Evolutionary conservation across 345 rosid species (phyloP).

Genomic region (Anastatica hierochuntica): DNA sequence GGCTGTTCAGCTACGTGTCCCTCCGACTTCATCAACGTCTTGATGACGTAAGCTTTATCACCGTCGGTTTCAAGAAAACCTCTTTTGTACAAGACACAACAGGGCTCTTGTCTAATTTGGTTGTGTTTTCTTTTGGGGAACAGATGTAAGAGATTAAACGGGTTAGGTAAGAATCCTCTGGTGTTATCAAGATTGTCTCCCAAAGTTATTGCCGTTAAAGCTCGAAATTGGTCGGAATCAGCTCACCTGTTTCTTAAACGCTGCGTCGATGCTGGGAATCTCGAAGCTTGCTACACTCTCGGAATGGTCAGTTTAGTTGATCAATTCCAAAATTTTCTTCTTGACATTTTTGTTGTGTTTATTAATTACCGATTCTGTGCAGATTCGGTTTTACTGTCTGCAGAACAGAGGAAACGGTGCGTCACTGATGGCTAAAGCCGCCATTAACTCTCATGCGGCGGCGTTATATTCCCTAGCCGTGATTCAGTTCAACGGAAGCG

Average conservation of each 20-base stretch:
- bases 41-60: constrained; percentile 47
- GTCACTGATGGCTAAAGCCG: constrained; percentile 91
- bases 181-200: constrained; percentile 44
- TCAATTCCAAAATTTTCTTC: not conserved
- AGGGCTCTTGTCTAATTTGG: too few relatives aligned
- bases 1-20: constrained; percentile 53
- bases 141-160: constrained; percentile 83
- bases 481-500: constrained; percentile 96
- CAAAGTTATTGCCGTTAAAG: constrained; percentile 41
- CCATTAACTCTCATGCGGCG: constrained; percentile 74
- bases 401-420: constrained; percentile 79
- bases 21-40: constrained; percentile 57
- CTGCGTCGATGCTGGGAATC: constrained; percentile 81
- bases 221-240: constrained; percentile 71
- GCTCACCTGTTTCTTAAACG: constrained; percentile 70
- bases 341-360: not conserved
- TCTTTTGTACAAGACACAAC: too few relatives aligned
- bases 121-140: too few relatives aligned
- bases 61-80: too few relatives aligned
- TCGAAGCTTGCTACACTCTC: constrained; percentile 84
- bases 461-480: constrained; percentile 80
- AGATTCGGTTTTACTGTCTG: constrained; percentile 92
- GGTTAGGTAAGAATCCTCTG: constrained; percentile 39
- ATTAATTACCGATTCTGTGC: constrained; percentile 5
- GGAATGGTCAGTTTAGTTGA: constrained; percentile 83